Conservation (phyloP, 257 asterid species). For the Solanum infundibuliforme region DNA sequence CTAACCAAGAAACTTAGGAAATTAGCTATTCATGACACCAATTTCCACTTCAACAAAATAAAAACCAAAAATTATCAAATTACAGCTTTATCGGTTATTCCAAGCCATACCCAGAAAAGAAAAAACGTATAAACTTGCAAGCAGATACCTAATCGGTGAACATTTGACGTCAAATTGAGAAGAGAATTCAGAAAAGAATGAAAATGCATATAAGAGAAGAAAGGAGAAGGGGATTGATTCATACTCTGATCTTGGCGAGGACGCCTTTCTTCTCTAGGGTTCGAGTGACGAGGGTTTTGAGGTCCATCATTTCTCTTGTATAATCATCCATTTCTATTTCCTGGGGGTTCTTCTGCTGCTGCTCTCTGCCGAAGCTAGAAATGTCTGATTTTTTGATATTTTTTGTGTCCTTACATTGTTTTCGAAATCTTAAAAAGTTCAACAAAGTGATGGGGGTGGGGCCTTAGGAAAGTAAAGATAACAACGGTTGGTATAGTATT, state of each 20-base stretch:
- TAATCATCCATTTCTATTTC: slow-evolving; percentile 60
- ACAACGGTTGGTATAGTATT: background rate
- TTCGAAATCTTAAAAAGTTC: background rate
- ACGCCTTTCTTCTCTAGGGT: slow-evolving; percentile 99
- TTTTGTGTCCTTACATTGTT: background rate
- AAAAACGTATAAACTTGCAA: background rate
- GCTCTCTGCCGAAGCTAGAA: background rate
- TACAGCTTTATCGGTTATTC: background rate
- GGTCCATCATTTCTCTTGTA: slow-evolving; percentile 99
- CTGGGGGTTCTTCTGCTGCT: background rate
- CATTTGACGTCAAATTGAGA: background rate
- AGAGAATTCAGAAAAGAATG: background rate
- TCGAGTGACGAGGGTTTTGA: slow-evolving; percentile 92
- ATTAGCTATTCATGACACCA: background rate
- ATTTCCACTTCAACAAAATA: background rate
- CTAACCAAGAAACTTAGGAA: background rate
- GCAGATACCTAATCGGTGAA: background rate
- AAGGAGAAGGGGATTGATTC: background rate
- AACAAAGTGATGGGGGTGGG: background rate
- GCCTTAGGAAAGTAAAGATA: background rate
- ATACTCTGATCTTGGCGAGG: slow-evolving; percentile 98
- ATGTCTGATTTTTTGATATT: background rate
- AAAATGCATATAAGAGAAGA: background rate
- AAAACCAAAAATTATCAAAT: background rate
- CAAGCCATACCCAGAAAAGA: background rate